Percentiles rank a stretch among this genome's conserved stretches.
Evolutionary conservation across 2,329 filamentous ascomycete genomes (phyloP).

Genomic region (Teratosphaeriaceae sp.): DNA sequence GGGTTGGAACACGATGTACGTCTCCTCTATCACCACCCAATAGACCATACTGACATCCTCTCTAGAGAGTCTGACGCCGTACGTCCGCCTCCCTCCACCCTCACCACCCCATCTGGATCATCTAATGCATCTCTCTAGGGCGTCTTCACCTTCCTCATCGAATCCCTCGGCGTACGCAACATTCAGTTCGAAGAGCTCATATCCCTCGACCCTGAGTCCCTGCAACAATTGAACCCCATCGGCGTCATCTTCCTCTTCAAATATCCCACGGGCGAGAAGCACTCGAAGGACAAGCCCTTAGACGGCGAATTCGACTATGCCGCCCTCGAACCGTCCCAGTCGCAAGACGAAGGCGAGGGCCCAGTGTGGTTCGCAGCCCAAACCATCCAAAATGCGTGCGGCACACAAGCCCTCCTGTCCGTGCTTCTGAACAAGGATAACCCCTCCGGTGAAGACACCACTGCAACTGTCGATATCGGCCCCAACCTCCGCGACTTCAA

Average conservation of each 20-base stretch:
- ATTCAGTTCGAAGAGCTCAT: constrained; percentile 97
- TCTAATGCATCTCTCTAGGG: constrained; percentile 48
- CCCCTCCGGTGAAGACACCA: constrained; percentile 32
- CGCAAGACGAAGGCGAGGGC: constrained; percentile 16
- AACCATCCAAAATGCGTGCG: constrained; percentile 98
- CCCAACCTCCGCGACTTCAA: constrained; percentile 67
- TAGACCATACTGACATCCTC: not conserved
- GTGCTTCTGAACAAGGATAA: constrained; percentile 74
- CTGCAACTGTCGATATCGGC: constrained; percentile 61
- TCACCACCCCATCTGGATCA: not conserved
- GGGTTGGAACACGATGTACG: constrained; percentile 5
- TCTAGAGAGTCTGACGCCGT: constrained; percentile 6
- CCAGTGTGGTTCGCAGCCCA: constrained; percentile 90
- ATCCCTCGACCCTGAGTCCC: constrained; percentile 70
- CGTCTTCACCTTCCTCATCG: constrained; percentile 94
- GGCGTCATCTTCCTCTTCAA: constrained; percentile 99
- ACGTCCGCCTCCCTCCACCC: constrained; percentile 3
- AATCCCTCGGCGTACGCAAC: constrained; percentile 82
- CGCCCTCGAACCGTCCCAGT: constrained; percentile 50
- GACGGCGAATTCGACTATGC: constrained; percentile 76
- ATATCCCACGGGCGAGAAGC: constrained; percentile 67
- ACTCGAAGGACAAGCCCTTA: constrained; percentile 55
- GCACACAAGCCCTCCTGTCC: constrained; percentile 88
- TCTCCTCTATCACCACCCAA: not conserved
- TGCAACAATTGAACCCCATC: constrained; percentile 51